Base-by-base conservation (phyloP, 306 rosid genomes). In the Lupinus albus region DNA sequence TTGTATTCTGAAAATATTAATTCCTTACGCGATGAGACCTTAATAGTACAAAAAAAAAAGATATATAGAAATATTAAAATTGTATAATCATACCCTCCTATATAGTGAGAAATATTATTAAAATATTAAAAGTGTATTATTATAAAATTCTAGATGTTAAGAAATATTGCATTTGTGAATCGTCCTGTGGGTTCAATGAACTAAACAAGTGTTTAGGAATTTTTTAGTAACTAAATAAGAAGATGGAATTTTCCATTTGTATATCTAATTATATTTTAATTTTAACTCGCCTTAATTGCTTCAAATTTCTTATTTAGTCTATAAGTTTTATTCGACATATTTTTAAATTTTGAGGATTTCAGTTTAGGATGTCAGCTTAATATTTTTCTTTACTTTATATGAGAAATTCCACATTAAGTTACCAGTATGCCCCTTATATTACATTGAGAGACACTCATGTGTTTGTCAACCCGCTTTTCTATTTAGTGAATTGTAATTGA, bases 241-340 rank as follows among this genome's bases (percentile, higher is more conserved):
- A 28, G 25, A 55, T 20, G 61, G 54, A 20, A 46, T 52, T 55
- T 18, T 64, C 48, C 49, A 20, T 46, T 76, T 54, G 67, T 75
- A 61, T 62, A 21, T 68, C 56, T 74, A 73, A 74, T 78, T 28
- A 57, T 39, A 79, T 79, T 84, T 38, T 66, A 20, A 20, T 60
- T 61, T 79, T 65, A 68, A 72, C 85, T 57, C 65, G 61, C 21
- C 73, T 80, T 63, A 66, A 20, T 20, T 32, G 17, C 33, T 20
- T 70, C 21, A 15, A 20, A 30, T 77, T 74, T 60, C 35, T 68
- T 46, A 20, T 28, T 16, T 5, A 17, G 17, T n/a, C n/a, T 57
- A 32, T 7, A 54, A 25, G 66, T 5, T 16, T 13, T 12, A 20
- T 54, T 36, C 30, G 25, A 46, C 33, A 73, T 46, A 41, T 32